Conservation (phyloP, 2,329 filamentous ascomycete species). For the Cytospora leucostoma region DNA sequence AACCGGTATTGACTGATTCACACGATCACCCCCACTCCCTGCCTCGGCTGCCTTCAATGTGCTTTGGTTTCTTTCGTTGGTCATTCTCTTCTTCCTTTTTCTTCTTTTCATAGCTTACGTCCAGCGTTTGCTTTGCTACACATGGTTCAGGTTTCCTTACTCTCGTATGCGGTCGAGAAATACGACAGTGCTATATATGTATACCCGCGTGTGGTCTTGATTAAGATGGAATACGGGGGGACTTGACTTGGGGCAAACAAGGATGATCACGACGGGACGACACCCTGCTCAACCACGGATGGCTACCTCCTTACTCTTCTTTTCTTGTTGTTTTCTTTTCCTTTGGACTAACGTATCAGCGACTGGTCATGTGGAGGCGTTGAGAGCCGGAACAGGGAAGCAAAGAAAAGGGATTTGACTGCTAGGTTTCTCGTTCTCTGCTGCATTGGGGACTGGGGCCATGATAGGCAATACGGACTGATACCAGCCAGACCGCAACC, state of each 20-base stretch:
- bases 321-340: no score
- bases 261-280: not conserved
- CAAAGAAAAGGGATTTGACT: not conserved
- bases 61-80: not conserved
- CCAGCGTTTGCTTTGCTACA: not conserved
- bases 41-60: not conserved
- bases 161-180: not conserved
- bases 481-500: slow-evolving; percentile 4
- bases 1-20: not conserved
- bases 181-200: not conserved
- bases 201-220: not conserved
- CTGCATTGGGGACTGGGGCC: not conserved
- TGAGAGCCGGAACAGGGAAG: not conserved
- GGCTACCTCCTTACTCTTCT: not conserved
- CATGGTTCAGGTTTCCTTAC: not conserved
- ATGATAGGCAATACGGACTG: not conserved
- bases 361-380: no score
- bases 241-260: not conserved
- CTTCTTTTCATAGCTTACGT: not conserved
- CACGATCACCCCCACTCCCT: not conserved
- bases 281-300: not conserved
- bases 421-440: not conserved
- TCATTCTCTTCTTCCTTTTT: not conserved
- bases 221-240: not conserved
- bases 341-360: not conserved